Evolutionary conservation across 2,329 filamentous ascomycete genomes (phyloP).

Genomic region (Lecanoromycetidae sp.): DNA sequence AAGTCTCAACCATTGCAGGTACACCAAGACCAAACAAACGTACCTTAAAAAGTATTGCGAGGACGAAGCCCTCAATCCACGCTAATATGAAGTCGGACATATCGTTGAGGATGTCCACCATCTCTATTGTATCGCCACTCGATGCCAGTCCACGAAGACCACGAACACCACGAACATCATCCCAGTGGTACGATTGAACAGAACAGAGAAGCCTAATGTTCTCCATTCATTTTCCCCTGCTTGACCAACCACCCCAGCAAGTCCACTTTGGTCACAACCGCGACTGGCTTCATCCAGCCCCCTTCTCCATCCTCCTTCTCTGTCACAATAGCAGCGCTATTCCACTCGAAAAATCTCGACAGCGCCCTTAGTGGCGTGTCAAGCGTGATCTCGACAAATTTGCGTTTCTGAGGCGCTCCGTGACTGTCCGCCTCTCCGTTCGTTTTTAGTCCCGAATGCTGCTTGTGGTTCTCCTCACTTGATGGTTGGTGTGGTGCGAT

Average conservation of each 20-base stretch:
- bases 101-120: no score
- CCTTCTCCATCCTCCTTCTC: conserved; percentile 49
- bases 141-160: no score
- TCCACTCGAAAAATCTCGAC: conserved; percentile 95
- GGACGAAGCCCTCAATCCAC: no score
- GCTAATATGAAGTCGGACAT: no score
- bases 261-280: conserved; percentile 94
- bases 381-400: conserved; percentile 88
- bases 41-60: no score
- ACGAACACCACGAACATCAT: no score
- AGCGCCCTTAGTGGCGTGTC: conserved; percentile 75
- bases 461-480: conserved; percentile 14
- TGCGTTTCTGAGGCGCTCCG: conserved; percentile 41
- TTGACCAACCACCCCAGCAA: conserved; percentile 84
- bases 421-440: conserved; percentile 27
- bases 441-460: conserved; percentile 15
- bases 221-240: conserved; percentile 33
- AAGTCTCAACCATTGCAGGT: no score
- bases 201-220: no score
- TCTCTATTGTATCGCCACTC: no score
- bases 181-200: no score
- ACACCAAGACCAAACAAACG: no score
- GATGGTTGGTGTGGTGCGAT: conserved; percentile 19
- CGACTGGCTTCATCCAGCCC: conserved; percentile 61
- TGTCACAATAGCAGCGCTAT: conserved; percentile 88